Base-by-base conservation (phyloP, 176 grass and related monocot genomes). In the sorghum (Sorghum bicolor) region DNA sequence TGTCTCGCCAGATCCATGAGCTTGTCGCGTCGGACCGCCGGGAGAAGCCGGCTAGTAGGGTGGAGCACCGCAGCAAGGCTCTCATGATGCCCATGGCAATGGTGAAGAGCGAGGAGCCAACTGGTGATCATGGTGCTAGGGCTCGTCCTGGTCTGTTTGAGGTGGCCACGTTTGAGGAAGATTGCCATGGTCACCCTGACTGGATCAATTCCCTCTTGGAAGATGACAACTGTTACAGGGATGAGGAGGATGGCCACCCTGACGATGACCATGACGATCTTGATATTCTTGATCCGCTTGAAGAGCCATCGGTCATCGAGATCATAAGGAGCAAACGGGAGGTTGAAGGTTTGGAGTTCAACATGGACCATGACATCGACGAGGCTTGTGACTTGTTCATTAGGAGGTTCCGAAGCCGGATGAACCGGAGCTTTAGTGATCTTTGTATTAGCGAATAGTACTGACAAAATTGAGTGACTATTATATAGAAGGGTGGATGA, bases 301-400 rank as follows among this genome's bases (percentile, higher is more conserved):
- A 76, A 40, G 82, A 76, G 17, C 77, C 3, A 0, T 94, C 90
- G 9, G 86, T 94, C 15, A 87, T 97, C 24, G 92, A 97, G 15
- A 39, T 94, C 36, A 88, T 97, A 34, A 90, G 69, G 78, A 90
- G 64, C 41, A 80, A 41, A 9, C 89, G 89, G 66, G 86, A 91
- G 31, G 86, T 57, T 7, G 72, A 87, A 30, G 90, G 89, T 0
- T 7, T 91, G n/a, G 87, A 92, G 64, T 97, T 94, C 73, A 89
- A 77, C 40, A 64, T 97, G 32, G 92, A 94, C 15, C 70, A 92
- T 5, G 88, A 94, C 31, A 97, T 97, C 63, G 88, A 97, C 22
- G 90, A 94, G 34, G 89, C 85, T 0, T 90, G 90, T 0, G 94
- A 89, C 12, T 77, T 94, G 69, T 97, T 91, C 84, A 97, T 94